Percentiles rank a stretch among this genome's conserved stretches.
Conservation (phyloP, 176 grass and related monocot species). For the Coix lacrymajobi region DNA sequence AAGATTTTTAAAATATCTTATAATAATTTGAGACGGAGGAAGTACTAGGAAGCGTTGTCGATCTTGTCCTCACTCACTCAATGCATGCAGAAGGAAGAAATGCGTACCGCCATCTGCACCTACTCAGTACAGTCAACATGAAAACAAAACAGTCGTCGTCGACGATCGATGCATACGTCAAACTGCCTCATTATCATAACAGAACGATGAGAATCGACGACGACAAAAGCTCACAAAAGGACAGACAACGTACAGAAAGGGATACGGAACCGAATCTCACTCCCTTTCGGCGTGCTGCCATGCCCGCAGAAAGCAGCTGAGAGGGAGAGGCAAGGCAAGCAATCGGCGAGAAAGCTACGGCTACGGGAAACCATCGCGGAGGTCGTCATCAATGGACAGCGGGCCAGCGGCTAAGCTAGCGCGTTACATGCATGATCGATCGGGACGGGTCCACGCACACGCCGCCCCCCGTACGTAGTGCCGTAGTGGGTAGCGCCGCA, state of each 20-base stretch:
- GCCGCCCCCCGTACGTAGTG: too few relatives aligned
- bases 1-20: too few relatives aligned
- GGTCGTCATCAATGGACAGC: neutral
- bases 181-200: neutral
- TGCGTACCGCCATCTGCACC: neutral
- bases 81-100: neutral
- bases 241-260: neutral
- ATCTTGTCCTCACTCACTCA: neutral
- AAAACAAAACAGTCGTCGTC: constrained; percentile 9
- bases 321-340: neutral
- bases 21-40: too few relatives aligned
- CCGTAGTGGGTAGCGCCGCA: neutral
- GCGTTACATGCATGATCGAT: neutral
- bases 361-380: constrained; percentile 9
- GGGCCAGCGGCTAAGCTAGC: neutral
- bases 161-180: neutral
- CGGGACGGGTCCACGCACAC: neutral
- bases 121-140: neutral
- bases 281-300: neutral
- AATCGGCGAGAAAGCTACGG: constrained; percentile 27
- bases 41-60: neutral
- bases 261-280: neutral
- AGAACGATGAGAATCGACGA: neutral
- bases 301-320: constrained; percentile 5
- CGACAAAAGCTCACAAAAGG: neutral